Base-by-base conservation (phyloP, 441 rosid genomes). In the Bruguiera hainesii region DNA sequence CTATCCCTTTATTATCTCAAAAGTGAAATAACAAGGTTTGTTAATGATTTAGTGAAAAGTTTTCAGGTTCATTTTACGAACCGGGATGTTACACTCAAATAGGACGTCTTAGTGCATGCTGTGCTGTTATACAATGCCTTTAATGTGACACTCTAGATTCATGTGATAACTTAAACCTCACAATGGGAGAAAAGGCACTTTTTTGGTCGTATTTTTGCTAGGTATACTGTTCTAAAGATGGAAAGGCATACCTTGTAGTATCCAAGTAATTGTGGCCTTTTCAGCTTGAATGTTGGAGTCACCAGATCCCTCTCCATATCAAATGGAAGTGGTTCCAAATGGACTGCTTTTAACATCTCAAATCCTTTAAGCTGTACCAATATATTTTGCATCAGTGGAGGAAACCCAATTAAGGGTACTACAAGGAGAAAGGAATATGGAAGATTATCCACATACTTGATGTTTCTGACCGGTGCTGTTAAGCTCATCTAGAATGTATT, bases 211-310 rank as follows among this genome's bases (percentile, higher is more conserved):
- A 52, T 23, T 52, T 52, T 23, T 20, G 56, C 25, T 52, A 52
- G 21, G 15, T 9, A 21, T 53, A 13, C 10, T 53, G 11, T 53
- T n/a, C 3, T 9, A 53, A 21, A 8, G 57, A 53, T n/a, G 57
- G 26, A 53, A 13, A 18, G 28, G 4, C 18, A 7, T 51, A 86
- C 98, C 96, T 87, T 85, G 83, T 93, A 93, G 70, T 76, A 77
- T 71, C 84, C 81, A 67, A 93, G 96, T 60, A 90, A 81, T 59
- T 93, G 96, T 4, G 98, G 95, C 76, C 98, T 89, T 83, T 93
- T 93, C 65, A 90, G 68, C 76, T 93, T 93, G 65, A 90, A 86
- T 20, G 98, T 90, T 30, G 97, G 97, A 23, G 96, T 93, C 68
- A 90, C 67, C 72, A 93, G 77, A 70, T 90, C 94, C 78, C 94